A percentile compares a stretch with the other conserved stretches of the same genome.
Conservation (phyloP, 768 basidiomycete species). For the Naganishia antarctica region DNA sequence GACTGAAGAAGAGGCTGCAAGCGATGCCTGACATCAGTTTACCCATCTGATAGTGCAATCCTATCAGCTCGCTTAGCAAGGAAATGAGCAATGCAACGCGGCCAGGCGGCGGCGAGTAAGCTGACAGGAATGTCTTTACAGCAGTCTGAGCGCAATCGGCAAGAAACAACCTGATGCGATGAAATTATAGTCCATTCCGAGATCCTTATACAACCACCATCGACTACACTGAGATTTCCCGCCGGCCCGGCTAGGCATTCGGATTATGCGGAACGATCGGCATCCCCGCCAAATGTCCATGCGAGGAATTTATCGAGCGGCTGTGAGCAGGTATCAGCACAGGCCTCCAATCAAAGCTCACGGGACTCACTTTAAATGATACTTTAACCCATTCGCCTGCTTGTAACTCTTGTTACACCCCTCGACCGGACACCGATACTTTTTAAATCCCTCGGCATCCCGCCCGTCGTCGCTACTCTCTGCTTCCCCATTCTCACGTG, state of each 20-base stretch:
- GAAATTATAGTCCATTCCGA: too few relatives aligned
- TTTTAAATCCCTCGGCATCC: constrained; percentile 38
- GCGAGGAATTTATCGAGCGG: constrained; percentile 45
- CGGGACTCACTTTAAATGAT: constrained; percentile 38
- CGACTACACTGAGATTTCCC: too few relatives aligned
- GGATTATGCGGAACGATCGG: constrained; percentile 24
- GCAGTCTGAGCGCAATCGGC: too few relatives aligned
- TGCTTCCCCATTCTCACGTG: constrained; percentile 33
- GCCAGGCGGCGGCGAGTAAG: too few relatives aligned
- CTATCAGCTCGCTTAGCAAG: too few relatives aligned
- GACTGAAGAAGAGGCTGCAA: too few relatives aligned
- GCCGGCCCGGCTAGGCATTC: background rate
- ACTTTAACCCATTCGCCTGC: constrained; percentile 49
- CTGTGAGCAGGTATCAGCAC: constrained; percentile 21
- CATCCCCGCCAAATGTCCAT: constrained; percentile 33
- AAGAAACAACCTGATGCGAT: too few relatives aligned
- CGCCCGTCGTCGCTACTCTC: constrained; percentile 28
- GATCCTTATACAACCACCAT: too few relatives aligned
- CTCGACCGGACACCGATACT: constrained; percentile 47
- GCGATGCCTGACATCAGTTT: too few relatives aligned
- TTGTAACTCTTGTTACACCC: constrained; percentile 49
- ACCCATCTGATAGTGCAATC: too few relatives aligned
- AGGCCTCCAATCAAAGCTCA: background rate
- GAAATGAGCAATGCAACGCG: too few relatives aligned
- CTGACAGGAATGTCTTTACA: too few relatives aligned